Evolutionary conservation across 2,329 filamentous ascomycete genomes (phyloP).

Genomic region (Aspergillus calidoustus): DNA sequence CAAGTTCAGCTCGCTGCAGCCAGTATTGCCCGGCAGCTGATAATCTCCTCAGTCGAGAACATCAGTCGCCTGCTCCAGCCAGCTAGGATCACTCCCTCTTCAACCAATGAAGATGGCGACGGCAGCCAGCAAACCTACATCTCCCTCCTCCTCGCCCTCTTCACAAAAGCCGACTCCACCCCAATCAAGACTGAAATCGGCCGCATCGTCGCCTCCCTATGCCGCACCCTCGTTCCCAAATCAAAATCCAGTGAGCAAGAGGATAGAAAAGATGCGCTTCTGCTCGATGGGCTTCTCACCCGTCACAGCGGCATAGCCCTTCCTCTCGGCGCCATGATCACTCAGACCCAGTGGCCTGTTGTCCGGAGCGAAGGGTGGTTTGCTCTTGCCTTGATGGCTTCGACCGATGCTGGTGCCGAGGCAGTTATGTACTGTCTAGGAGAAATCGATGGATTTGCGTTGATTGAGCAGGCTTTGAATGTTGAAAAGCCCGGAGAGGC

Average conservation of each 20-base stretch:
- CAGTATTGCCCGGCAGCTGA: slow-evolving; percentile 47
- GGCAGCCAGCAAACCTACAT: slow-evolving; percentile 43
- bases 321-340: slow-evolving; percentile 50
- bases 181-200: slow-evolving; percentile 54
- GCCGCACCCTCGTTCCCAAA: slow-evolving; percentile 43
- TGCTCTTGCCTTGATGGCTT: slow-evolving; percentile 53
- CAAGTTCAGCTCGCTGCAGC: slow-evolving; percentile 51
- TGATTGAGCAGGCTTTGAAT: slow-evolving; percentile 39
- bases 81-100: slow-evolving; percentile 28
- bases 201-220: slow-evolving; percentile 51
- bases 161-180: slow-evolving; percentile 47
- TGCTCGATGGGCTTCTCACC: slow-evolving; percentile 41
- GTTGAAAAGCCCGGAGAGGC: slow-evolving; percentile 23
- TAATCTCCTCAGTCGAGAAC: slow-evolving; percentile 44
- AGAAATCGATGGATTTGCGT: slow-evolving; percentile 38
- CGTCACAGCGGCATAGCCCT: slow-evolving; percentile 42
- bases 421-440: slow-evolving; percentile 43
- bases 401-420: slow-evolving; percentile 35
- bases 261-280: slow-evolving; percentile 20
- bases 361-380: slow-evolving; percentile 56
- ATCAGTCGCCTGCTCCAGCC: slow-evolving; percentile 41
- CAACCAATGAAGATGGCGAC: slow-evolving; percentile 29
- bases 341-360: slow-evolving; percentile 53
- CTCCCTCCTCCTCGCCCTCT: slow-evolving; percentile 47
- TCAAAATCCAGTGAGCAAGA: slow-evolving; percentile 32